Evolutionary conservation across 768 basidiomycete species (phyloP).

Genomic region (Infundibulicybe gibba): DNA sequence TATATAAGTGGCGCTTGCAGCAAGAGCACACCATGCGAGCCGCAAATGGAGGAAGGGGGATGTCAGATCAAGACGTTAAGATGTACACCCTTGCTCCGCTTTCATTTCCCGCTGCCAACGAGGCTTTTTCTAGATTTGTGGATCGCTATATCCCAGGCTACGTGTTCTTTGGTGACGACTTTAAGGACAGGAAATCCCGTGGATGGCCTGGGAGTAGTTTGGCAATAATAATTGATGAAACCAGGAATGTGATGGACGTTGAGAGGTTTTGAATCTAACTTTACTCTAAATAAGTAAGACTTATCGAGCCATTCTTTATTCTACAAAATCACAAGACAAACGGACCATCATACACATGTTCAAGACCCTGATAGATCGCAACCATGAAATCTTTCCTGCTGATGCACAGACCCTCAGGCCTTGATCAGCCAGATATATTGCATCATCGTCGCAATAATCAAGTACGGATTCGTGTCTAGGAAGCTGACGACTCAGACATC

Average conservation of each 20-base stretch:
- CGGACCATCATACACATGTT: background rate
- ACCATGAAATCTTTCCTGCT: too few relatives aligned
- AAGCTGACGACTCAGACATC: too few relatives aligned
- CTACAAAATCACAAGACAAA: background rate
- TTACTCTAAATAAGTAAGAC: background rate
- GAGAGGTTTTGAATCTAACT: constrained; percentile 31
- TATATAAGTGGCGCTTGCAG: constrained; percentile 87
- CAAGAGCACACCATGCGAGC: constrained; percentile 91
- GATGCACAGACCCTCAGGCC: too few relatives aligned
- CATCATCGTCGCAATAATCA: too few relatives aligned
- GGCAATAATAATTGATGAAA: constrained; percentile 49
- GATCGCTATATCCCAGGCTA: constrained; percentile 95
- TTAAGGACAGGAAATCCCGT: constrained; percentile 3
- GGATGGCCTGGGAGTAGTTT: constrained; percentile 42
- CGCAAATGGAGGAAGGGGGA: constrained; percentile 79
- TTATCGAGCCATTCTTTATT: too few relatives aligned
- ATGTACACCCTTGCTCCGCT: constrained; percentile 37
- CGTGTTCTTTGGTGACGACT: constrained; percentile 70
- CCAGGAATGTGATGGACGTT: constrained; percentile 41
- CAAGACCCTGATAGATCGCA: too few relatives aligned
- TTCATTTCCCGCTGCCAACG: constrained; percentile 3
- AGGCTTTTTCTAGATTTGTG: constrained; percentile 56
- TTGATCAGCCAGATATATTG: too few relatives aligned
- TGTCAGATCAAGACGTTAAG: constrained; percentile 77
- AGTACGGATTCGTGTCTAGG: too few relatives aligned